These are phyloP conservation scores for Colletotrichum brevisporum DNA, from an alignment of 2,329 filamentous ascomycete species.

Conservation along the genomic window DNA sequence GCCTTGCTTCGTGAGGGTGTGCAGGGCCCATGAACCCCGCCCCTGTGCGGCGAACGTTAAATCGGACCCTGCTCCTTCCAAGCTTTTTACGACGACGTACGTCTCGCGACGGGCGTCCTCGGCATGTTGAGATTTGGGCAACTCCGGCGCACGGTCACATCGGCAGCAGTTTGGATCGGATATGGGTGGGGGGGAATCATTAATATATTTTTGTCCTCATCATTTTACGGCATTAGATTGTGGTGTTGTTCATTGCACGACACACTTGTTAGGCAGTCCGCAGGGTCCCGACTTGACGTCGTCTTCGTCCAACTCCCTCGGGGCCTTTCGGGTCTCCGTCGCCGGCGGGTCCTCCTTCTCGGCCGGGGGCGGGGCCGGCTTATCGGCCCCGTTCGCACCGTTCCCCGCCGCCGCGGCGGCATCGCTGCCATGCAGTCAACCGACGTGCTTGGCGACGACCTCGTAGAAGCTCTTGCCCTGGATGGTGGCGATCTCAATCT, in stretches of 20 bases:
- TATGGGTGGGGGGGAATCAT: neutral
- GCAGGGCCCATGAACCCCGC: conserved; percentile 1
- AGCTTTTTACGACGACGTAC: neutral
- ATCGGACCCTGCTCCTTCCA: conserved; percentile 14
- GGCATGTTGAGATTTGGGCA: no score
- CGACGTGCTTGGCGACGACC: conserved; percentile 77
- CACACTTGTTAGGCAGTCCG: conserved; percentile 82
- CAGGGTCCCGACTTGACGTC: conserved; percentile 75
- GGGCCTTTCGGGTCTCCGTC: conserved; percentile 43
- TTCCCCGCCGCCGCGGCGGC: conserved; percentile 47
- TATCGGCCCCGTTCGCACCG: conserved; percentile 44
- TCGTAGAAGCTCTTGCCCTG: conserved; percentile 92
- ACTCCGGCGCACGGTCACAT: no score
- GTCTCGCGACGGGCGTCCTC: neutral
- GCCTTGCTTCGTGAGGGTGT: neutral
- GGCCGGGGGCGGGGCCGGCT: conserved; percentile 34
- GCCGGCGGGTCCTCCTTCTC: conserved; percentile 12
- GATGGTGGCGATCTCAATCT: conserved; percentile 83
- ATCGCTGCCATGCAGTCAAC: conserved; percentile 82
- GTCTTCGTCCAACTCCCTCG: conserved; percentile 49
- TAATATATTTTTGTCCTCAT: conserved; percentile 7
- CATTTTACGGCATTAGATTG: neutral
- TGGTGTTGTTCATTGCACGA: conserved; percentile 67
- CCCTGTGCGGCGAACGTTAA: conserved; percentile 7
- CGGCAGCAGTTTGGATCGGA: neutral